Evolutionary conservation across 768 basidiomycete genomes (phyloP).

Genomic region (Naematelia aurantialba): DNA sequence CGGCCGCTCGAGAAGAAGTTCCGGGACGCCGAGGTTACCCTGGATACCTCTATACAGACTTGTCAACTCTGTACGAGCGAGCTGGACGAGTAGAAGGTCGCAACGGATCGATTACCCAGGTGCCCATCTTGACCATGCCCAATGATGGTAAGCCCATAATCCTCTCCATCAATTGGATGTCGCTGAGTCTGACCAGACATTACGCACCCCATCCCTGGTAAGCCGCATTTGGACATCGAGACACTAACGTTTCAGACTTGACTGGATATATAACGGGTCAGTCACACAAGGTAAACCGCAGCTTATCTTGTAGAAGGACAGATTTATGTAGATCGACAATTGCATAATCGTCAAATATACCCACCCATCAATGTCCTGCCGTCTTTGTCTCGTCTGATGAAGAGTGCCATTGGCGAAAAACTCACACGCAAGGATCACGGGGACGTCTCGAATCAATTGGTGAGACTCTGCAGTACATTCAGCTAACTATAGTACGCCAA

Average conservation of each 20-base stretch:
- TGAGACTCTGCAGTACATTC: constrained; percentile 51
- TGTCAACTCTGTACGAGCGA: constrained; percentile 98
- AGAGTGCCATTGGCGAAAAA: constrained; percentile 97
- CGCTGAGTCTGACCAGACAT: constrained; percentile 64
- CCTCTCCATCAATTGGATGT: neutral
- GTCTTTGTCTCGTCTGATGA: constrained; percentile 98
- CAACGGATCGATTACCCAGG: constrained; percentile 99
- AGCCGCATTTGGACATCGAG: neutral
- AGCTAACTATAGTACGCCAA: constrained; percentile 72
- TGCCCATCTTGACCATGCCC: constrained; percentile 99
- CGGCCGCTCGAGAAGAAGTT: constrained; percentile 97
- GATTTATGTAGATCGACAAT: constrained; percentile 95
- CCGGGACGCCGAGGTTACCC: constrained; percentile 97
- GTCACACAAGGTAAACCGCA: neutral
- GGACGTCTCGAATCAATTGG: constrained; percentile 98
- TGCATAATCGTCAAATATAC: constrained; percentile 85
- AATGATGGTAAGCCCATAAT: constrained; percentile 76
- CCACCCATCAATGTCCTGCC: constrained; percentile 99
- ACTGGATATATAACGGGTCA: constrained; percentile 79
- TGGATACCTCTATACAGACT: constrained; percentile 77
- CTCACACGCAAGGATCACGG: constrained; percentile 97
- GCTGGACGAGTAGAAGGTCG: constrained; percentile 96
- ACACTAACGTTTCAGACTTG: constrained; percentile 59
- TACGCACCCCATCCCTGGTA: constrained; percentile 90
- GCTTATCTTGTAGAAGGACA: constrained; percentile 77